Evolutionary conservation across 1,139 yeast species (phyloP).

Genomic region (Candida tropicalis): DNA sequence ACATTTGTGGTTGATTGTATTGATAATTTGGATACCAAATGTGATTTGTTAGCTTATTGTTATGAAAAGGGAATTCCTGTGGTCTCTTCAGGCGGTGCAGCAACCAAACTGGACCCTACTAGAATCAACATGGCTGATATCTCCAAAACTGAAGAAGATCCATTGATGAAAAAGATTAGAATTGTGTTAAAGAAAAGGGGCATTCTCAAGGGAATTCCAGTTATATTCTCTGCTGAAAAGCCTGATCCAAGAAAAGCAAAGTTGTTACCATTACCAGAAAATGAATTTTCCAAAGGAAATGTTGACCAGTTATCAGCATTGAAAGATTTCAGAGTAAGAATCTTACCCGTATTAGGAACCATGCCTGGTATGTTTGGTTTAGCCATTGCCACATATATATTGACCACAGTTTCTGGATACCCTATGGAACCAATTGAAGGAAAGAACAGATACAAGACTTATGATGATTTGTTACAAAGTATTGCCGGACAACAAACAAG

Average conservation of each 20-base stretch:
- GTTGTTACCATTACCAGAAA: slow-evolving; percentile 78
- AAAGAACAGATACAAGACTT: slow-evolving; percentile 81
- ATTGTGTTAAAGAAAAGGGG: slow-evolving; percentile 81
- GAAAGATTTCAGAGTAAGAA: slow-evolving; percentile 88
- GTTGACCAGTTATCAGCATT: slow-evolving; percentile 88
- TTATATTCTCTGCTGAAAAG: slow-evolving; percentile 90
- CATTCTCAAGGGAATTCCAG: slow-evolving; percentile 74
- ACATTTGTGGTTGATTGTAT: slow-evolving; percentile 90
- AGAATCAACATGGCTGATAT: slow-evolving; percentile 48
- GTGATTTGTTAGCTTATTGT: slow-evolving; percentile 80
- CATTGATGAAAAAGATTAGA: slow-evolving; percentile 85
- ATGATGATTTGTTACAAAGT: slow-evolving; percentile 80
- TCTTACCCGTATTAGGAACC: slow-evolving; percentile 92
- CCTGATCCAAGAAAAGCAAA: slow-evolving; percentile 95
- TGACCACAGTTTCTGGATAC: slow-evolving; percentile 82
- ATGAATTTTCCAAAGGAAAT: slow-evolving; percentile 75
- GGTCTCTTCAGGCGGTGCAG: slow-evolving; percentile 94
- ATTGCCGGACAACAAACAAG: slow-evolving; percentile 87
- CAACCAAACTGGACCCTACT: slow-evolving; percentile 62
- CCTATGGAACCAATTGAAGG: slow-evolving; percentile 89
- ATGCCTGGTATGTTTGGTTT: slow-evolving; percentile 97
- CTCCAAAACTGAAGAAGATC: slow-evolving; percentile 81
- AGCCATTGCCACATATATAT: slow-evolving; percentile 79
- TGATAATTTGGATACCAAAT: slow-evolving; percentile 93
- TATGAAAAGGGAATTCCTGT: slow-evolving; percentile 59